Base-by-base conservation (phyloP, 306 rosid species). In the Trichosanthes cucumerina region DNA sequence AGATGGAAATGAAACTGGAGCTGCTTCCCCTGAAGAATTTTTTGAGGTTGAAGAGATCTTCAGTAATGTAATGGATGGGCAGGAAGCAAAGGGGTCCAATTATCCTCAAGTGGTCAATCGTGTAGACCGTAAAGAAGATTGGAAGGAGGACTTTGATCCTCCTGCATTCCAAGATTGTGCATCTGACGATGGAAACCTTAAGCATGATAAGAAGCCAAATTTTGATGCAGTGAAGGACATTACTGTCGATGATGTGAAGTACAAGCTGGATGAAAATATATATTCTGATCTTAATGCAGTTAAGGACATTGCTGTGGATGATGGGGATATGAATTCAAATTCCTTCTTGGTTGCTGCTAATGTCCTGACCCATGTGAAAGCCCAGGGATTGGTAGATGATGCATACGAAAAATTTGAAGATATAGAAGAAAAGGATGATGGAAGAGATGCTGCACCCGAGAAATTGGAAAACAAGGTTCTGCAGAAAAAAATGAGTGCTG, bases 1-100 rank as follows among this genome's bases (percentile, higher is more conserved):
- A 80, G 94, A 92, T 86, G 86, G 82, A 80, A 87, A 90, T 82
- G 98, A 91, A 83, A 39, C 87, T 34, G 99, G 89, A 81, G 82
- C 76, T 85, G 94, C 93, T 83, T 91, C 98, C 39, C 98, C 99
- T 13, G 99, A 96, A 74, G 97, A 96, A 80, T 96, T 96, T 86
- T 96, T 84, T 84, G 98, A 96, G 91, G 98, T 92, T 54, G 99
- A 96, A 84, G 99, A 96, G 85, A 88, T 91, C 80, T 96, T 96
- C 86, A 92, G 97, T 85, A 92, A 76, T 90, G 91, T 39, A 76
- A 82, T 87, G 71, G 99, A 96, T 84, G 86, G 76, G 49, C 96
- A 80, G 53, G 97, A 91, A 88, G 85, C 80, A 39, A 95, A 85
- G 80, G 84, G 80, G 19, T 93, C 85, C 53, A 80, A 43, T 52